phyloP scores from a whole-genome alignment of 1,284 basidiomycete species.

The Ustilago sp. region DNA sequence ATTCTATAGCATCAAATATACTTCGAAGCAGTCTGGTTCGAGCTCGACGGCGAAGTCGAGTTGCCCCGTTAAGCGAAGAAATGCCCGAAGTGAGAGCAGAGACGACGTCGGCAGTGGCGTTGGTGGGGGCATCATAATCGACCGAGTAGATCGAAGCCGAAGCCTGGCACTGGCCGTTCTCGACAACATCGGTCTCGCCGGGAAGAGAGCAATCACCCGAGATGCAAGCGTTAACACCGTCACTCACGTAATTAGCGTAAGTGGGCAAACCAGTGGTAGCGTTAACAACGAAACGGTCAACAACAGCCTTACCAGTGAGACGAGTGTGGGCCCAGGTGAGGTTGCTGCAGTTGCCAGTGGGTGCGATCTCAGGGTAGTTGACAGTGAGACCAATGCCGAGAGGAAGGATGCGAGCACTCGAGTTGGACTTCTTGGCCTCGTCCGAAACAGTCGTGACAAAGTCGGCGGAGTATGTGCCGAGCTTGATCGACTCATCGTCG shows the following conservation, averaged over 20 bases:
- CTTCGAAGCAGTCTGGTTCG: slow-evolving; percentile 14
- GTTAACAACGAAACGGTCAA: slow-evolving; percentile 55
- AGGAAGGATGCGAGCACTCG: slow-evolving; percentile 39
- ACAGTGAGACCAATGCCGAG: slow-evolving; percentile 57
- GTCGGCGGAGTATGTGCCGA: slow-evolving; percentile 57
- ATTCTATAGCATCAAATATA: not conserved
- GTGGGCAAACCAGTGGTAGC: slow-evolving; percentile 55
- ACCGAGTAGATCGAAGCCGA: slow-evolving; percentile 55
- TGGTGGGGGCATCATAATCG: slow-evolving; percentile 61
- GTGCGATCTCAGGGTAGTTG: slow-evolving; percentile 55
- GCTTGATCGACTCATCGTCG: slow-evolving; percentile 51
- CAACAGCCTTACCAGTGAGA: slow-evolving; percentile 56
- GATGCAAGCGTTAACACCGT: slow-evolving; percentile 56
- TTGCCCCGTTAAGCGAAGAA: slow-evolving; percentile 27
- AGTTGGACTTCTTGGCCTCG: slow-evolving; percentile 31
- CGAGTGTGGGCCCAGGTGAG: slow-evolving; percentile 43
- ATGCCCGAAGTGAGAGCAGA: slow-evolving; percentile 27
- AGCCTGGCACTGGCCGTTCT: slow-evolving; percentile 46
- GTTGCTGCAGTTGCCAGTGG: slow-evolving; percentile 38
- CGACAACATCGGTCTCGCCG: slow-evolving; percentile 59
- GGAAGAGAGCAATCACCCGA: slow-evolving; percentile 58
- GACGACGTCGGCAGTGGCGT: slow-evolving; percentile 6
- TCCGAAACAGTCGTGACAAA: slow-evolving; percentile 55
- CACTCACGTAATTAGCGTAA: slow-evolving; percentile 44
- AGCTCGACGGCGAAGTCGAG: slow-evolving; percentile 12